These are phyloP conservation scores for Tulasnella sp. DNA, from an alignment of 768 basidiomycete species.

Conservation along the genomic window DNA sequence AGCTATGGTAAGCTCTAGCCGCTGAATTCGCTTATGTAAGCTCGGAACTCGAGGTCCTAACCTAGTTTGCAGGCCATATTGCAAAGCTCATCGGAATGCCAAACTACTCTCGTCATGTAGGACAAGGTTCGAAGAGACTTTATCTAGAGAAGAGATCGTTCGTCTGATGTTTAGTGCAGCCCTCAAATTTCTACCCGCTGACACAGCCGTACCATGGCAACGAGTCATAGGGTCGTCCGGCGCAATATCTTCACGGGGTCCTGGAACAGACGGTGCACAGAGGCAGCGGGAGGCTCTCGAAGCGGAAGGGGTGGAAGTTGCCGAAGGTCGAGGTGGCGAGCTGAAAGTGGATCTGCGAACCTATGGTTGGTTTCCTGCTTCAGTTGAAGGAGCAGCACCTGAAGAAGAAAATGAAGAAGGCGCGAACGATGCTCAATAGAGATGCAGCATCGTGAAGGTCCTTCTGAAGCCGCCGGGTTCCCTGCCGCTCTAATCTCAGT, in stretches of 20 bases:
- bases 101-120: conserved; percentile 72
- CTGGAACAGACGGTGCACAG: conserved; percentile 73
- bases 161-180: conserved; percentile 43
- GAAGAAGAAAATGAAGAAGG: conserved; percentile 12
- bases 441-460: neutral
- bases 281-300: conserved; percentile 71
- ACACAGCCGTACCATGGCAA: conserved; percentile 76
- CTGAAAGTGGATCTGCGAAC: conserved; percentile 19
- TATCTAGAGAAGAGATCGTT: neutral
- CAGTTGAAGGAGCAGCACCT: neutral
- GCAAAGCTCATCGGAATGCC: conserved; percentile 80
- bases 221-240: conserved; percentile 70
- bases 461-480: no score
- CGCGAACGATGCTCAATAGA: neutral
- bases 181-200: conserved; percentile 67
- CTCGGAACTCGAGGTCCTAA: neutral
- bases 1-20: conserved; percentile 59
- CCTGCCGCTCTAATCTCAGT: neutral
- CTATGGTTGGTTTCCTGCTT: conserved; percentile 29
- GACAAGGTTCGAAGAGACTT: conserved; percentile 55
- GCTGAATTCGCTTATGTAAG: neutral
- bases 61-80: conserved; percentile 48
- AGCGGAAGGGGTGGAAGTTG: conserved; percentile 78
- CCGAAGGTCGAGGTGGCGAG: conserved; percentile 20
- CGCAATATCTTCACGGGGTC: conserved; percentile 69